Evolutionary conservation across 768 basidiomycete species (phyloP), one percentile per base, ranked within the genome.

Genomic region (Cyathus striatus): DNA sequence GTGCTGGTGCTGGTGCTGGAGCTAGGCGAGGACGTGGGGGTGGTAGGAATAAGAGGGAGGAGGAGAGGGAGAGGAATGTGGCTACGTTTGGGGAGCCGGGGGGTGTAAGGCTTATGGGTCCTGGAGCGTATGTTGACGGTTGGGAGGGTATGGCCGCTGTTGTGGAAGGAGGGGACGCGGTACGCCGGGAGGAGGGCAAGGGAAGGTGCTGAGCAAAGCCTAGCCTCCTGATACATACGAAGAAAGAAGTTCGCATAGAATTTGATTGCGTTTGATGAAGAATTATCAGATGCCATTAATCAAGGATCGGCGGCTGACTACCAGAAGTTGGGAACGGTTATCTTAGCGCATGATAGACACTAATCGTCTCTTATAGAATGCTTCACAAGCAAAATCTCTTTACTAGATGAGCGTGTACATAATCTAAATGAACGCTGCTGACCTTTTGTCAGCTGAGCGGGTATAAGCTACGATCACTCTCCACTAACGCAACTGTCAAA

Each of bases 31-130:
- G 73, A 7, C 71, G 73, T 1, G 65, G 64, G 26, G 72, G 63
- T 0, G 87, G 82, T 1, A 68, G 83, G 41, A 86, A 79, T 51
- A 72, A 88, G 51, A 64, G 89, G 34, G 88, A 91, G 51, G 90
- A 90, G 52, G 89, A 91, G 57, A 64, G 89, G 46, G 86, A 89
- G 61, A 79, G 76, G 61, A 91, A 91, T 53, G 79, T 91, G 6
- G 84, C 85, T 23, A 91, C 89, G 6, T 92, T 92, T 70, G 90
- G 89, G 2, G 89, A 91, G 58, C 80, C 88, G 5, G 87, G 87
- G 9, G 84, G 84, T 38, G 76, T 86, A 14, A 86, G 87, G 5
- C 58, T 87, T 40, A 73, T 88, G 70, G 86, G 86, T 0, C 86
- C 86, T 21, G 84, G 84, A 27, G 82, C 80, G 9, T 86, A 87